phyloP scores from a whole-genome alignment of 2,329 filamentous ascomycete genomes.

The Fusarium camptoceras region DNA sequence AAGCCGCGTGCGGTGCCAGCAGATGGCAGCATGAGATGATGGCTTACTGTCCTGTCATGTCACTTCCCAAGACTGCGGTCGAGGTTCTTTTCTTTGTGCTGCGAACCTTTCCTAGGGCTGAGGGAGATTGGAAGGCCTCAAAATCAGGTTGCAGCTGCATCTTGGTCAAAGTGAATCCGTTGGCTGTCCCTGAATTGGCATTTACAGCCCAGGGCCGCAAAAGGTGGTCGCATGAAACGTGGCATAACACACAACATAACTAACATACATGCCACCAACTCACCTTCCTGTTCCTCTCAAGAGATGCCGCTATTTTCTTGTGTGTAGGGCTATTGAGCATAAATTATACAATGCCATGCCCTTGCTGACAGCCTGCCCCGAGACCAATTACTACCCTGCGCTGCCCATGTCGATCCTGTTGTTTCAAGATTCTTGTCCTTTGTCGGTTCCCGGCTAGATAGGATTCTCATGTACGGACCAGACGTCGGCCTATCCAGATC shows the following conservation, averaged over 20 bases:
- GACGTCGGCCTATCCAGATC: neutral
- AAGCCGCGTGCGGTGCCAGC: slow-evolving; percentile 45
- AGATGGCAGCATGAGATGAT: slow-evolving; percentile 25
- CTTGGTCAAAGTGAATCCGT: slow-evolving; percentile 13
- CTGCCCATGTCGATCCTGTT: slow-evolving; percentile 14
- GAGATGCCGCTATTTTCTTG: neutral
- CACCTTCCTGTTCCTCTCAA: slow-evolving; percentile 1
- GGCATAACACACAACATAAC: slow-evolving; percentile 27
- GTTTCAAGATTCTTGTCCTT: slow-evolving; percentile 34
- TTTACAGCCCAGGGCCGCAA: slow-evolving; percentile 22
- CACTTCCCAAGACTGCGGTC: slow-evolving; percentile 28
- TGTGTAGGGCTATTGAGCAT: neutral
- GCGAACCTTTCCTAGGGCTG: slow-evolving; percentile 17
- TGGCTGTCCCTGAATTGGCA: slow-evolving; percentile 21
- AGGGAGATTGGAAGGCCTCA: slow-evolving; percentile 32
- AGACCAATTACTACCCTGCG: slow-evolving; percentile 20
- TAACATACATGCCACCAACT: slow-evolving; percentile 15
- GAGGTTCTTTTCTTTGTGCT: slow-evolving; percentile 9
- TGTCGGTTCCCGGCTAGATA: slow-evolving; percentile 22
- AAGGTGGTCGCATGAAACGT: slow-evolving; percentile 40
- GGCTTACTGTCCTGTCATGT: slow-evolving; percentile 20
- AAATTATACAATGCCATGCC: slow-evolving; percentile 1
- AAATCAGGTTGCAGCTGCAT: slow-evolving; percentile 30
- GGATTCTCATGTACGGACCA: neutral
- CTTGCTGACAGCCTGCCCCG: slow-evolving; percentile 1